Base-by-base conservation (phyloP, 805 yeast genomes). In the Pichia deserticola region DNA sequence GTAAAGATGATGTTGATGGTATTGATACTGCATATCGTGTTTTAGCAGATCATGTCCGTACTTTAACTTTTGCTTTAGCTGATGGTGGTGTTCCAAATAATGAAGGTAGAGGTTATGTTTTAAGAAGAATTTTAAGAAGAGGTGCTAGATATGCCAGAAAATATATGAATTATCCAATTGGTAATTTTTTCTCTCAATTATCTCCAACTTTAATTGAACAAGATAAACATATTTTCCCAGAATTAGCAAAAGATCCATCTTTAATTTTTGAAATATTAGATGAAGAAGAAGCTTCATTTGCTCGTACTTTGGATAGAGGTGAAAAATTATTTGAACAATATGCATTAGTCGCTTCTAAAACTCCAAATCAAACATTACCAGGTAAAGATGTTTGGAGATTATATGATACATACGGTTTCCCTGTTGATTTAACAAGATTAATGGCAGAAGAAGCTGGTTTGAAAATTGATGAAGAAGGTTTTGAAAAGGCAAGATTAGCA, bases 51-150 rank as follows among this genome's bases (percentile, higher is more conserved):
- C 99, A 93, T 67, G 97, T 93, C 36, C 84, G 99, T 71, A 93
- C 99, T 29, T 77, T 93, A 66, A 88, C 96, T 3, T 88, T 93
- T 69, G 97, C 99, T 45, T 77, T 93, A 52, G 87, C 96, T 38
- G 99, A 93, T 68, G 99, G 99, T 63, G 99, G 99, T 64, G 97
- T 93, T 51, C 99, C 99, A 64, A 93, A 93, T 72, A 93, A 90
- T 64, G 99, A 93, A 66, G 99, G 99, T 61, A 85, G 99, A 73
- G 99, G 99, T 61, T 93, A 93, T 64, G 99, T 93, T 41, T 74
- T 93, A 67, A 84, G 99, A 74, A 86, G 99, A 75, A 90, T 93
- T 59, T 75, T 93, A 63, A 86, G 99, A 76, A 86, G 99, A 76
- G 99, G 99, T 63, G 88, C 97, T 38, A 85, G 99, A 70, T 93